phyloP scores from a whole-genome alignment of 371 early-diverging fungal genomes.

The Syncephalis plumigaleata region DNA sequence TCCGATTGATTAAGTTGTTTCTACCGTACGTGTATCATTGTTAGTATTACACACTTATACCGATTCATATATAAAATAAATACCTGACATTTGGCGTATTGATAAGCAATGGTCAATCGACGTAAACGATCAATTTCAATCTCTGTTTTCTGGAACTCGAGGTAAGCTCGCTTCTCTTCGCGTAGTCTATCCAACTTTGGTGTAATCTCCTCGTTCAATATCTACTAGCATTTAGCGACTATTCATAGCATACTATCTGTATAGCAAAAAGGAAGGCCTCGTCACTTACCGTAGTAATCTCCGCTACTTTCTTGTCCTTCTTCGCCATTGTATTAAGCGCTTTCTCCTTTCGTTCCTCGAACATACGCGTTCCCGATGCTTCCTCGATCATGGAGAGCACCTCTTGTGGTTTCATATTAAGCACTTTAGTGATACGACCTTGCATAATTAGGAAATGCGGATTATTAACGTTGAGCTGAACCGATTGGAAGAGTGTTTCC shows the following conservation, averaged over 20 bases:
- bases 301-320: conserved; percentile 90
- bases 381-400: conserved; percentile 96
- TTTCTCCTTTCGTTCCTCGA: conserved; percentile 92
- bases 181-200: conserved; percentile 88
- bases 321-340: conserved; percentile 86
- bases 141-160: conserved; percentile 87
- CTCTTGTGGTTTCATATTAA: conserved; percentile 97
- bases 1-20: conserved; percentile 11
- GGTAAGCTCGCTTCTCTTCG: conserved; percentile 69
- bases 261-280: too few species aligned
- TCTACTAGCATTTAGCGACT: conserved; percentile 12
- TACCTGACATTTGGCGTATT: conserved; percentile 47
- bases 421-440: conserved; percentile 95
- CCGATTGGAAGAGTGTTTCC: conserved; percentile 84
- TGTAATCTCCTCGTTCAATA: conserved; percentile 75
- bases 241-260: neutral
- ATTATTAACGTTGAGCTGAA: conserved; percentile 94
- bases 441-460: conserved; percentile 99
- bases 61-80: conserved; percentile 8
- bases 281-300: conserved; percentile 55
- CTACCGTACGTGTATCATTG: conserved; percentile 5
- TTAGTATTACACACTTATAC: conserved; percentile 8
- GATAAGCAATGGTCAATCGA: conserved; percentile 65
- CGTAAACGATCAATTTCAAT: conserved; percentile 68
- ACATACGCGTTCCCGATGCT: conserved; percentile 97